phyloP scores from a whole-genome alignment of 345 rosid species.

The Clarkia xantiana region DNA sequence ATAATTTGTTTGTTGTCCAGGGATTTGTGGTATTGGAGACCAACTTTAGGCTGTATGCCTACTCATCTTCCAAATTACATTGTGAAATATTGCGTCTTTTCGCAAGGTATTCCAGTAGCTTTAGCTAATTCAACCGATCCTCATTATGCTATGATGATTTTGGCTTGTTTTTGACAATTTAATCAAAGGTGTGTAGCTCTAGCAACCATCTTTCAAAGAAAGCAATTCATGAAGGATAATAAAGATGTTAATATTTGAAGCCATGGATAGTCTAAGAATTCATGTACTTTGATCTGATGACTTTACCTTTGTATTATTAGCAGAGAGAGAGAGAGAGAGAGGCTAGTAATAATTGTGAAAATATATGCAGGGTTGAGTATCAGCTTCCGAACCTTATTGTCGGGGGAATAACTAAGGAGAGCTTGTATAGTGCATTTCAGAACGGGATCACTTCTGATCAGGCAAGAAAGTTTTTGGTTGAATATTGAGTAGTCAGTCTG shows the following conservation, averaged over 20 bases:
- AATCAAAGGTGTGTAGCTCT: too few species aligned
- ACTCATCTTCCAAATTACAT: constrained; percentile 85
- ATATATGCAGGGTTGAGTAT: constrained; percentile 64
- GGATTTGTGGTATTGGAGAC: constrained; percentile 93
- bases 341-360: background rate
- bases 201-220: too few species aligned
- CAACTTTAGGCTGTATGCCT: constrained; percentile 81
- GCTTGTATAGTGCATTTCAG: constrained; percentile 74
- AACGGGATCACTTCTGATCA: constrained; percentile 89
- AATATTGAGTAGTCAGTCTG: too few species aligned
- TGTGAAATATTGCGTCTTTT: constrained; percentile 84
- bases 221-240: too few species aligned
- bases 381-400: constrained; percentile 94
- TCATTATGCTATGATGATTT: too few species aligned
- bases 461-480: too few species aligned
- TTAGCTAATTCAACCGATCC: background rate
- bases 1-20: constrained; percentile 27
- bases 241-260: too few species aligned
- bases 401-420: constrained; percentile 80
- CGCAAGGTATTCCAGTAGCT: constrained; percentile 38
- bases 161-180: background rate
- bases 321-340: too few species aligned
- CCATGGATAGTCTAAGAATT: too few species aligned
- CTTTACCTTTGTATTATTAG: too few species aligned
- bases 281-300: too few species aligned